Evolutionary conservation across 495 filamentous ascomycete genomes (phyloP).

Genomic region (Cudoniella acicularis): DNA sequence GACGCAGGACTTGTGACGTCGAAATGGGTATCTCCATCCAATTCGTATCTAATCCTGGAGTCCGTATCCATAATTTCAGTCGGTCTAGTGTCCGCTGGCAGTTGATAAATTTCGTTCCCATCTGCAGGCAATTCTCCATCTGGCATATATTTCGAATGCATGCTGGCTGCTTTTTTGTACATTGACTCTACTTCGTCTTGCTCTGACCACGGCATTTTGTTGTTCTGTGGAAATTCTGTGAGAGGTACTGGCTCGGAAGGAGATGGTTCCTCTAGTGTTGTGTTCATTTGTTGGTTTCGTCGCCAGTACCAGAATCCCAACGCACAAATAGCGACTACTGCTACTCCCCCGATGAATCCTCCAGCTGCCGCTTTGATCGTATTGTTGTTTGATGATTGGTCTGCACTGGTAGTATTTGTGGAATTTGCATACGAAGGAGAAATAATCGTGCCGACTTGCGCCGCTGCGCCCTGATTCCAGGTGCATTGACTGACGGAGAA

Average conservation of each 20-base stretch:
- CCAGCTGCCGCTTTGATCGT: background rate
- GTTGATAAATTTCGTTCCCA: background rate
- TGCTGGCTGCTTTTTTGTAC: background rate
- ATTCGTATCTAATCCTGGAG: background rate
- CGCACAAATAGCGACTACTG: background rate
- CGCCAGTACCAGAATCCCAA: background rate
- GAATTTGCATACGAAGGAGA: background rate
- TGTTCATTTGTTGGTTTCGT: background rate
- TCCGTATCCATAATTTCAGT: background rate
- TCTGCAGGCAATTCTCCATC: background rate
- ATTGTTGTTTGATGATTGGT: background rate
- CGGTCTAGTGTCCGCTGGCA: background rate
- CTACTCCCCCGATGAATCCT: background rate
- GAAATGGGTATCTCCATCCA: background rate
- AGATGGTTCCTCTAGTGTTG: too few relatives aligned
- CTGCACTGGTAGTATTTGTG: background rate
- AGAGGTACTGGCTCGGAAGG: too few relatives aligned
- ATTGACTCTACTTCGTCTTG: background rate
- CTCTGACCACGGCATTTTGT: background rate
- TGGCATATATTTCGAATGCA: background rate
- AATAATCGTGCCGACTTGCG: background rate
- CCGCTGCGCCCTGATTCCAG: background rate
- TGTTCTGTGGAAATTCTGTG: background rate
- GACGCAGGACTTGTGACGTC: background rate
- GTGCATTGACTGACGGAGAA: conserved; percentile 9